Evolutionary conservation across 441 rosid species (phyloP).

Genomic region (Pelargonium cotyledonis): DNA sequence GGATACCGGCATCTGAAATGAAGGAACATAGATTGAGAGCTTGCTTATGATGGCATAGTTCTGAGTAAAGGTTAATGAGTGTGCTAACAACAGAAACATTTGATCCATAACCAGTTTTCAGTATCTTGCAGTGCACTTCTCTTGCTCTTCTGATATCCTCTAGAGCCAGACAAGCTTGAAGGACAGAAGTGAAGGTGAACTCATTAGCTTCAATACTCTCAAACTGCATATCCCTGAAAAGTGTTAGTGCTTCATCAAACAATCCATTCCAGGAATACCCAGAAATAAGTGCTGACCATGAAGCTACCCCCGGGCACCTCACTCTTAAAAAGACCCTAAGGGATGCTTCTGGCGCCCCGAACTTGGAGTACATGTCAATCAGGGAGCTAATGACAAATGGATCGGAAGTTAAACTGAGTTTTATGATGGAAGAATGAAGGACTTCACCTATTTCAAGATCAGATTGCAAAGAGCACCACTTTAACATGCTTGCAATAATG

Average conservation of each 20-base stretch:
- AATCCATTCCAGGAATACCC: conserved; percentile 25
- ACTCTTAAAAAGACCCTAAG: conserved; percentile 20
- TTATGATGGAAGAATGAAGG: conserved; percentile 22
- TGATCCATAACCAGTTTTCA: conserved; percentile 25
- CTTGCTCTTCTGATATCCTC: conserved; percentile 25
- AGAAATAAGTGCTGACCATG: conserved; percentile 28
- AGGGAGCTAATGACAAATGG: conserved; percentile 23
- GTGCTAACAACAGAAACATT: conserved; percentile 24
- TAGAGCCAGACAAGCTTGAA: conserved; percentile 25
- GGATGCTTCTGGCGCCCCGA: conserved; percentile 24
- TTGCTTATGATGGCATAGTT: conserved; percentile 22
- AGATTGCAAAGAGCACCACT: conserved; percentile 28
- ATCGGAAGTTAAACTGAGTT: conserved; percentile 21
- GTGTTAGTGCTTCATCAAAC: conserved; percentile 19
- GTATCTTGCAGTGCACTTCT: conserved; percentile 31
- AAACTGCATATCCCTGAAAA: conserved; percentile 27
- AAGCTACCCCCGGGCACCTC: conserved; percentile 14
- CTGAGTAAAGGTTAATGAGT: conserved; percentile 23
- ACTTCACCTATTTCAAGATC: conserved; percentile 21
- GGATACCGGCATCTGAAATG: conserved; percentile 21
- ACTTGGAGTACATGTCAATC: conserved; percentile 29
- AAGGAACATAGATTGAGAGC: conserved; percentile 24
- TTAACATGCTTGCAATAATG: conserved; percentile 26
- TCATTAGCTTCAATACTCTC: conserved; percentile 25
- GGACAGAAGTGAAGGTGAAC: conserved; percentile 27